phyloP scores from a whole-genome alignment of 805 yeast species.

The Starmera quercuum region DNA sequence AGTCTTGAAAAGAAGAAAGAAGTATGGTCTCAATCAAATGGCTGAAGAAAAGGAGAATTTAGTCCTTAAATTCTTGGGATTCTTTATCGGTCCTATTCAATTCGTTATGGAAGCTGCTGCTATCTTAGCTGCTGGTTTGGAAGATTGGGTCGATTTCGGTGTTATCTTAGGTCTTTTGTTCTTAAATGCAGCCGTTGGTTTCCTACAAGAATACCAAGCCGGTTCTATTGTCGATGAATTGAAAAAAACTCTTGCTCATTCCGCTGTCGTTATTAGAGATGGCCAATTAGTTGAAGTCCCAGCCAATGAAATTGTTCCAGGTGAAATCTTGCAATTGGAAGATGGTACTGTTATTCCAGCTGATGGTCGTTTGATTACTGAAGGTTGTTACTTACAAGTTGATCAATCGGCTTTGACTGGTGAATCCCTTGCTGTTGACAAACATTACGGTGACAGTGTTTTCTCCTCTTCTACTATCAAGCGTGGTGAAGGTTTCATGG shows the following conservation, averaged over 20 bases:
- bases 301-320: conserved; percentile 86
- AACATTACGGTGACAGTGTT: conserved; percentile 77
- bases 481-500: conserved; percentile 92
- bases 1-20: conserved; percentile 78
- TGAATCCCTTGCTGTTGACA: conserved; percentile 94
- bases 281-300: conserved; percentile 70
- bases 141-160: conserved; percentile 99
- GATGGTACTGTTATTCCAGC: conserved; percentile 92
- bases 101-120: conserved; percentile 98
- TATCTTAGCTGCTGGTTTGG: conserved; percentile 88
- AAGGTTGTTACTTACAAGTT: conserved; percentile 79
- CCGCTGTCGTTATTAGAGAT: conserved; percentile 81
- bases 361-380: conserved; percentile 84
- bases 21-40: conserved; percentile 86
- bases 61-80: conserved; percentile 72
- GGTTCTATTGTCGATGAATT: conserved; percentile 96
- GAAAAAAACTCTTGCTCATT: conserved; percentile 89
- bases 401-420: conserved; percentile 98
- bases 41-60: conserved; percentile 80
- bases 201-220: conserved; percentile 95
- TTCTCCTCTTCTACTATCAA: conserved; percentile 93
- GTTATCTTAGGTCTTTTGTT: conserved; percentile 83
- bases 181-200: conserved; percentile 91
- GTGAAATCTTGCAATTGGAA: conserved; percentile 88
- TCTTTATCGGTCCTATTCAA: conserved; percentile 93